Conservation (phyloP, 1,139 yeast species). For the Cylindricascospora bacillispora region DNA sequence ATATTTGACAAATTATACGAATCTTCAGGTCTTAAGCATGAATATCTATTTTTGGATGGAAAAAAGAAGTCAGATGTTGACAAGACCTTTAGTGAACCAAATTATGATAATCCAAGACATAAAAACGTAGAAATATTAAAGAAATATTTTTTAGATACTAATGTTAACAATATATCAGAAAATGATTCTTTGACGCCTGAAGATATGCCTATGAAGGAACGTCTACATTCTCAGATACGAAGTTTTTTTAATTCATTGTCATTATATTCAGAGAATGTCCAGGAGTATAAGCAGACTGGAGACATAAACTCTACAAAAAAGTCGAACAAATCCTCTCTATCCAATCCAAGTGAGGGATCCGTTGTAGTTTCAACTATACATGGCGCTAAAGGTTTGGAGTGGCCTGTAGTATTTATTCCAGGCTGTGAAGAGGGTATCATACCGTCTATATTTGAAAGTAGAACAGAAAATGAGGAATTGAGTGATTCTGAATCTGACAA, state of each 20-base stretch:
- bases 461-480: conserved; percentile 25
- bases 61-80: conserved; percentile 13
- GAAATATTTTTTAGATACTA: conserved; percentile 26
- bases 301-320: conserved; percentile 5
- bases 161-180: neutral
- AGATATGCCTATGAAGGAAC: conserved; percentile 14
- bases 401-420: conserved; percentile 86
- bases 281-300: conserved; percentile 6
- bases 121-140: conserved; percentile 35
- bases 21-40: conserved; percentile 20
- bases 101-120: conserved; percentile 19
- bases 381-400: conserved; percentile 85
- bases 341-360: conserved; percentile 13
- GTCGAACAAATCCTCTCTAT: conserved; percentile 5
- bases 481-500: conserved; percentile 11
- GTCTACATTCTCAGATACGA: conserved; percentile 32
- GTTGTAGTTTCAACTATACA: conserved; percentile 65
- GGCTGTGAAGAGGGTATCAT: conserved; percentile 48
- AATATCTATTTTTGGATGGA: conserved; percentile 16
- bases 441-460: conserved; percentile 37
- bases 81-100: conserved; percentile 5
- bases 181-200: neutral
- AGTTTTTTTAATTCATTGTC: conserved; percentile 50
- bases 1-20: conserved; percentile 22
- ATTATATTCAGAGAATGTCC: conserved; percentile 31